Evolutionary conservation across 78 protist genomes (phyloP).

Genomic region (Dictyostelium citrinum): DNA sequence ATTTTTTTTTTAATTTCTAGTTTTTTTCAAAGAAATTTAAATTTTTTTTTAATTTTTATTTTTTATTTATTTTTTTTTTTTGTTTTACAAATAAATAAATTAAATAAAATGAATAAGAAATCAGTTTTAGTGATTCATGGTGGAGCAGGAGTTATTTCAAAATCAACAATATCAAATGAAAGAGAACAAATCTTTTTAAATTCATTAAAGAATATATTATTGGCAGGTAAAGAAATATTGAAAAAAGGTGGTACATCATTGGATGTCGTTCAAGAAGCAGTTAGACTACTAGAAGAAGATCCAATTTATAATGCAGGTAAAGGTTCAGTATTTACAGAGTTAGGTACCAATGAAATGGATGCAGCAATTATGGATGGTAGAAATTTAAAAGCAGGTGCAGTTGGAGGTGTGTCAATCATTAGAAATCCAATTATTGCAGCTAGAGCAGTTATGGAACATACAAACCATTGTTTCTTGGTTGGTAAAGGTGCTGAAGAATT

Average conservation of each 20-base stretch:
- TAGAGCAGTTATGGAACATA: constrained; percentile 67
- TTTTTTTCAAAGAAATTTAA: background rate
- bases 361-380: constrained; percentile 79
- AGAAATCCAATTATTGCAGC: constrained; percentile 79
- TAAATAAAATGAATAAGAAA: background rate
- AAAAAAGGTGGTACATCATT: constrained; percentile 62
- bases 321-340: constrained; percentile 67
- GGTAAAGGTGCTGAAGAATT: constrained; percentile 71
- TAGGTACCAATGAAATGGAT: constrained; percentile 74
- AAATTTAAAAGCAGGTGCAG: constrained; percentile 53
- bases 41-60: background rate
- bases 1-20: too few relatives aligned
- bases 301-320: constrained; percentile 80
- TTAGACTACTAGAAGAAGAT: constrained; percentile 66
- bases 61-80: background rate
- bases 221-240: background rate
- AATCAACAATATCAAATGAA: background rate
- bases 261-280: constrained; percentile 78
- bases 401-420: constrained; percentile 40
- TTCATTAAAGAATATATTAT: background rate
- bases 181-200: background rate
- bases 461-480: constrained; percentile 30
- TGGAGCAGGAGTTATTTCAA: constrained; percentile 74
- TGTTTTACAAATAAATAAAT: background rate
- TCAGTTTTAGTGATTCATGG: constrained; percentile 77